Evolutionary conservation across 1,139 yeast genomes (phyloP), one percentile per base, ranked within the genome.

Genomic region (Suhomyces panamericanus): DNA sequence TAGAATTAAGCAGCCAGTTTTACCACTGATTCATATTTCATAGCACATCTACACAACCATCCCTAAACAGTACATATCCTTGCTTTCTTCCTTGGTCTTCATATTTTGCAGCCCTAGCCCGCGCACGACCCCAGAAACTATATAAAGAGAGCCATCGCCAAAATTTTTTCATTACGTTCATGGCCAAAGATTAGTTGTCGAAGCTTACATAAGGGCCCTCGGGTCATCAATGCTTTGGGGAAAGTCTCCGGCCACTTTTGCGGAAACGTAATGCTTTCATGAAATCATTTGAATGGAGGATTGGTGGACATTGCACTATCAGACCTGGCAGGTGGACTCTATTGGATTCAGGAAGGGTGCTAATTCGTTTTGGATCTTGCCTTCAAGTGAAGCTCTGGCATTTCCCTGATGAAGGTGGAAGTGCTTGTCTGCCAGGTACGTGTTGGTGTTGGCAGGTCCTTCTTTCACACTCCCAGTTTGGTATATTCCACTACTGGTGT

Each of bases 231-330:
- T 64, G 89, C 90, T 85, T 85, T 80, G 93, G 95, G 95, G 93
- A 86, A 86, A 86, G 95, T 86, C 95, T 85, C 93, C 95, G 85
- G 90, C 88, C 90, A 66, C 56, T 63, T 58, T 72, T 65, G 83
- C 81, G 84, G 84, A 78, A 80, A 79, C 84, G 82, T 67, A 66
- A 63, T 71, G 75, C 63, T 60, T 53, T 65, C 64, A 62, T 61
- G 60, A 54, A 58, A 60, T 59, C 70, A 65, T 62, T 70, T 60
- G 57, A 52, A 42, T n/a, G 10, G 6, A 14, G 37, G n/a, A 12
- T 20, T 15, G 22, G 28, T n/a, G n/a, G 13, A 14, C 12, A n/a
- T 26, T 11, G 13, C 17, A 28, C 42, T 39, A 34, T 17, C 20
- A 30, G 31, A 11, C 10, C 17, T 14, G 22, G 20, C 17, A 11